These are phyloP conservation scores for Chaetomium olivaceum DNA, from an alignment of 2,329 filamentous ascomycete species.

Conservation along the genomic window DNA sequence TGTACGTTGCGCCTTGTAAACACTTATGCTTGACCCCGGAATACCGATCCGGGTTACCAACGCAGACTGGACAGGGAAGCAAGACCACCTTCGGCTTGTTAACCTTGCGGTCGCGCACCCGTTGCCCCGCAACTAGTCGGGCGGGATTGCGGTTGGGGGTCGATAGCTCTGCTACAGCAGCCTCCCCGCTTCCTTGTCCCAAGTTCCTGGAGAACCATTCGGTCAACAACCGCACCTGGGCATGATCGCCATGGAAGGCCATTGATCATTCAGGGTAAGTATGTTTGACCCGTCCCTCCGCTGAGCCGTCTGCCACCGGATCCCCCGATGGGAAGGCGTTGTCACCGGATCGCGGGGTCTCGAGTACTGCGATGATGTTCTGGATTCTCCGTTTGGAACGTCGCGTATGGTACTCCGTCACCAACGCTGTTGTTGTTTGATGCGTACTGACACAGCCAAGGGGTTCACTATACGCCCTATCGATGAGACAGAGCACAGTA, in stretches of 20 bases:
- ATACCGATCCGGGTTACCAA: neutral
- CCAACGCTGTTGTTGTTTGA: neutral
- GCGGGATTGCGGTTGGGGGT: neutral
- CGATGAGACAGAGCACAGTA: neutral
- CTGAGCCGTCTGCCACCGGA: neutral
- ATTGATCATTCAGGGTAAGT: neutral
- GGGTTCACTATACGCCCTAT: neutral
- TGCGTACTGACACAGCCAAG: neutral
- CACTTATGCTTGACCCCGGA: neutral
- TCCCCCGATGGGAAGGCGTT: neutral
- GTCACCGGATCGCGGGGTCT: neutral
- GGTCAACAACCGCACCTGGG: neutral
- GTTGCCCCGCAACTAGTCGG: neutral
- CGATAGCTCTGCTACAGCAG: neutral
- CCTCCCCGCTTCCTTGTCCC: neutral
- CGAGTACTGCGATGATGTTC: neutral
- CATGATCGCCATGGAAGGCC: neutral
- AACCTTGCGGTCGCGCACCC: neutral
- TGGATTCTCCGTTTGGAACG: conserved; percentile 1
- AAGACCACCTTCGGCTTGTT: neutral
- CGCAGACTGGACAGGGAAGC: neutral
- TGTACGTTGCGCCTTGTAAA: neutral
- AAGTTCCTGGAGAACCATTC: neutral
- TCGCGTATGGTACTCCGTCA: neutral
- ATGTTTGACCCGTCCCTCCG: neutral